Evolutionary conservation across 768 basidiomycete species (phyloP), one percentile per base, ranked within the genome.

Genomic region (Phylloporus sp.): DNA sequence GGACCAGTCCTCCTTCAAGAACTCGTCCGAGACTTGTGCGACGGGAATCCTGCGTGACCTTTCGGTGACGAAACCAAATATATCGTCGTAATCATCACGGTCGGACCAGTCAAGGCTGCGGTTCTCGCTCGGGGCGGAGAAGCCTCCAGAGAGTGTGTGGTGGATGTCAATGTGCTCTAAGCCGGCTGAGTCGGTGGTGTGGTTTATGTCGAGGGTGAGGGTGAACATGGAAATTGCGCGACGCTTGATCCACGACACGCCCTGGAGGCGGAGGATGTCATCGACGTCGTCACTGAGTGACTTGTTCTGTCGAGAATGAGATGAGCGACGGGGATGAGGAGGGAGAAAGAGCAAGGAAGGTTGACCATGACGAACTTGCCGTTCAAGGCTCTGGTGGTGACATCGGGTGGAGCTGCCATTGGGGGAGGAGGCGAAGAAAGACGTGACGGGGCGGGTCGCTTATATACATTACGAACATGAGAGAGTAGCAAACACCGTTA

Each of bases 191-290:
- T 83, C 78, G 52, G 74, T 81, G 69, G 74, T 79, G 58, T 90
- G 86, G 48, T 78, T 84, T 57, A 87, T 61, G 35, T 44, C 44
- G 31, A 89, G 75, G 20, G 80, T 84, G 37, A 90, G 56, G 15
- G 76, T 79, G 26, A 75, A 81, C 22, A 70, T 26, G 20, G 59
- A 45, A 56, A 90, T 88, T 21, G 76, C 75, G 48, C 74, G 80
- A 53, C 88, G 79, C 54, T 71, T 84, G 37, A 81, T 48, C 87
- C 87, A 90, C 27, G 81, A 62, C 26, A 90, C 73, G 40, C 88
- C 88, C 61, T 90, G 88, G 3, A 84, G 69, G 26, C 64, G 60
- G 33, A 90, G 78, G 50, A 90, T 81, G 22, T 71, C 71, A 42
- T 88, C 86, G 5, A 74, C 72, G 24, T 60, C 56, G 54, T 82